Evolutionary conservation across 208 protist species (phyloP), one percentile per base, ranked within the genome.

Genomic region (Leishmania gerbilli): DNA sequence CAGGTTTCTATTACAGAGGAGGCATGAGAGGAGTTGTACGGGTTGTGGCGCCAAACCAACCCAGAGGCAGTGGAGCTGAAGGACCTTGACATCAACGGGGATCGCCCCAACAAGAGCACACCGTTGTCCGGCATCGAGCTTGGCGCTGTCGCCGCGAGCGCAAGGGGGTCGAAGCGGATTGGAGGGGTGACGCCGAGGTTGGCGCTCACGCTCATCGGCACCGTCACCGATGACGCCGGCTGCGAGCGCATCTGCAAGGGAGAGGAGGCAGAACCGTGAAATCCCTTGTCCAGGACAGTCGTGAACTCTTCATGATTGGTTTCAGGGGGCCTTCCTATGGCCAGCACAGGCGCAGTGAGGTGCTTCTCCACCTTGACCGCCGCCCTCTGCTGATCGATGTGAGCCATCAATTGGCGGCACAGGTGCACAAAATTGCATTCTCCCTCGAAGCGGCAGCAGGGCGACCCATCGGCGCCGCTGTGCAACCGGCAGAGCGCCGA

Each of bases 341-440:
- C 55, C 71, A 81, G n/a, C 17, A 81, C 45, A 2, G 64, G 79
- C 13, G 71, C 80, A 51, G 69, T 45, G 58, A 79, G 74, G 19
- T 62, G 64, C 55, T 21, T 27, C 49, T 75, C 78, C 74, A 42
- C 82, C 19, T 71, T 80, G n/a, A 31, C 74, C 27, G 71, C 55
- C 45, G 65, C 67, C 53, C 68, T 62, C 19, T 64, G 77, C 72
- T 80, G 72, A 51, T 76, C 78, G 24, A 80, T 86, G 24, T 62
- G 55, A 21, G 53, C 42, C 74, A 82, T 51, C 1, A 90, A 47
- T 42, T 91, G 83, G n/a, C 90, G 87, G 76, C 94, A 97, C 37
- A 97, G 21, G 85, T 97, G 94, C 47, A 97, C 87, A 80, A 96
- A 97, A 56, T 92, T 94, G 85, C 94, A 97, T 45, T 95, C 88